Base-by-base conservation (phyloP, 345 rosid genomes). In the Populus alba region DNA sequence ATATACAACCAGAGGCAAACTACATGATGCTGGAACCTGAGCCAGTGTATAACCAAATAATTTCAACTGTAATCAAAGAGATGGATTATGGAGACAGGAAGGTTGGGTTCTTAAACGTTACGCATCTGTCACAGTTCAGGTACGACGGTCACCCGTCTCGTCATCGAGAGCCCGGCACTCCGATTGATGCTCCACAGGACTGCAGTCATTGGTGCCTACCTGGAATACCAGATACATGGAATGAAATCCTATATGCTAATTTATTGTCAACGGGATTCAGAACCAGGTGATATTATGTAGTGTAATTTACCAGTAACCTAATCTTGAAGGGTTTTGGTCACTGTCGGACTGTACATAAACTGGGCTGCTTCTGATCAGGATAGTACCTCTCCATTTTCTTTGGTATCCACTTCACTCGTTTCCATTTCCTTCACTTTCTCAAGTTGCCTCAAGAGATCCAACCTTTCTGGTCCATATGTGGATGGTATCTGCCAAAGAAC, bases 141-240 rank as follows among this genome's bases (percentile, higher is more conserved):
- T 86, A 79, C 27, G 96, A 95, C 18, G 90, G 90, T 45, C 97
- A 97, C 75, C 98, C 98, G 33, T 91, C 98, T 45, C 83, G 75
- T 73, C 79, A 91, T 83, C 89, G 95, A n/a, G 94, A 90, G 84
- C 84, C 85, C 3, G 90, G 91, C 6, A 92, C 90, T 73, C 85
- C 86, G 2, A 70, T 73, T 61, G 81, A 82, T 75, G 94, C 94
- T 81, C 92, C 99, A 10, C 94, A 94, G 80, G 98, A 92, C 78
- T 92, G 97, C 86, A 91, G 98, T 87, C 97, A 92, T 71, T 97
- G 99, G 97, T 97, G 97, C 83, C 73, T 92, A 78, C 97, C 97
- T 2, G 98, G 97, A 11, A 84, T 96, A 61, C 97, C 98, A 13
- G 94, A 94, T 75, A 83, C 88, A 23, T 97, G 98, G 98, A 94